Conservation (phyloP, 139 green algal species). For the Volvox africanus region DNA sequence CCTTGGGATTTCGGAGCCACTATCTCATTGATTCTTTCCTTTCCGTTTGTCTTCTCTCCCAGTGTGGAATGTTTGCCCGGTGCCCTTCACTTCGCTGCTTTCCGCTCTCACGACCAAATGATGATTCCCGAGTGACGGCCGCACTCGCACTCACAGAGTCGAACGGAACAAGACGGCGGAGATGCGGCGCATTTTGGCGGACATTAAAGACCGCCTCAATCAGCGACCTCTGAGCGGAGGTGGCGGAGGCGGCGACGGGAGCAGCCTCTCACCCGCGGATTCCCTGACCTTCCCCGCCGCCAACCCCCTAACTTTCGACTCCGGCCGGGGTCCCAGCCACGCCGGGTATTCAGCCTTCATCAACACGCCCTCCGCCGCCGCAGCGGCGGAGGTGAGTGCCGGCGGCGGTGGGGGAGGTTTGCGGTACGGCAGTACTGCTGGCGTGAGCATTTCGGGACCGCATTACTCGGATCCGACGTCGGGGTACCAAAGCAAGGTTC, state of each 20-base stretch:
- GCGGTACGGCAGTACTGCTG: conserved; percentile 25
- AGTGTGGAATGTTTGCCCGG: too few species aligned
- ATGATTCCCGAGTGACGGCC: too few species aligned
- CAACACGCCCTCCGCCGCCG: background rate
- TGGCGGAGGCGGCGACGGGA: background rate
- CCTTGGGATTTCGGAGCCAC: too few species aligned
- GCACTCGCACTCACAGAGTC: conserved; percentile 22
- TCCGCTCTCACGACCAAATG: too few species aligned
- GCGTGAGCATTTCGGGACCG: conserved; percentile 1
- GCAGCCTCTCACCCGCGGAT: background rate
- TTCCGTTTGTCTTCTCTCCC: too few species aligned
- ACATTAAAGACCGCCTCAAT: conserved; percentile 49
- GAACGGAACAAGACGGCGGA: conserved; percentile 49
- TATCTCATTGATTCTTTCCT: too few species aligned
- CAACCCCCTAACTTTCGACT: background rate
- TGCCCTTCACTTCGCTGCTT: too few species aligned
- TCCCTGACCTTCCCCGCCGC: conserved; percentile 38
- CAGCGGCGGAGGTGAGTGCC: too few species aligned
- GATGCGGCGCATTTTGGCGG: conserved; percentile 51
- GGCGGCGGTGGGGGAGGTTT: background rate
- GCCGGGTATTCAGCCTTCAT: background rate
- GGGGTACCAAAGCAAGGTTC: conserved; percentile 20
- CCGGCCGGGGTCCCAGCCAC: background rate
- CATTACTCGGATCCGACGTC: background rate
- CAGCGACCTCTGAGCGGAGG: background rate